A percentile compares a stretch with the other conserved stretches of the same genome.
These are phyloP conservation scores for Exophiala alcalophila DNA, from an alignment of 2,329 filamentous ascomycete genomes.

Conservation along the genomic window DNA sequence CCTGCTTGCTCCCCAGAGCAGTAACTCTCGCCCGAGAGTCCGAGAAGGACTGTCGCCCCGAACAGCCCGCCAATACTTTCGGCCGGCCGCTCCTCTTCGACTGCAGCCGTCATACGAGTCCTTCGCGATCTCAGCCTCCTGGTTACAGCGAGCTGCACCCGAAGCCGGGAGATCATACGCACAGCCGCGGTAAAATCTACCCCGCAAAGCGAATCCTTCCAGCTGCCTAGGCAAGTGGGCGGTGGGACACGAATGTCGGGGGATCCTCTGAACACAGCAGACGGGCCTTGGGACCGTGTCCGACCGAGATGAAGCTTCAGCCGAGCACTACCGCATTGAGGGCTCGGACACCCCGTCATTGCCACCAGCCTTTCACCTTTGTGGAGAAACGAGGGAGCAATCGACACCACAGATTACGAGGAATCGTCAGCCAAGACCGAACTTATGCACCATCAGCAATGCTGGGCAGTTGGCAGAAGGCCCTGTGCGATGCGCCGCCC, in stretches of 20 bases:
- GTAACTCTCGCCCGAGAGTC: too few relatives aligned
- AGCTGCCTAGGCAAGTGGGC: not conserved
- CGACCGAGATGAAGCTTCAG: not conserved
- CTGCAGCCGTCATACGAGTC: too few relatives aligned
- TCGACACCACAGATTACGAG: not conserved
- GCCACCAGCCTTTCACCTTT: not conserved
- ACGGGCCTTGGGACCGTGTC: not conserved
- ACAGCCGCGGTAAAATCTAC: slow-evolving; percentile 1
- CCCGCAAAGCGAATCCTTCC: not conserved
- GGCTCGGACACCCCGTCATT: not conserved
- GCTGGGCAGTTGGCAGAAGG: not conserved
- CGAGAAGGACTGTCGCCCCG: too few relatives aligned
- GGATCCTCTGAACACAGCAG: too few relatives aligned
- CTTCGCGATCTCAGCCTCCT: too few relatives aligned
- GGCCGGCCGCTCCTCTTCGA: too few relatives aligned
- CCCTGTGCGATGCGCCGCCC: not conserved
- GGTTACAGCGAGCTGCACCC: too few relatives aligned
- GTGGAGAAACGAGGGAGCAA: too few relatives aligned
- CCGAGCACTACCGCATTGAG: not conserved
- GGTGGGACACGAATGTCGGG: not conserved
- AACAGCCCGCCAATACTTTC: too few relatives aligned
- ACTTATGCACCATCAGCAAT: slow-evolving; percentile 11
- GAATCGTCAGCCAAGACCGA: slow-evolving; percentile 8
- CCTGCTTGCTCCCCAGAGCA: too few relatives aligned
- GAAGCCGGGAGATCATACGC: too few relatives aligned